Conservation (phyloP, 140 eudicot species). For the Ambrosia hybrid region DNA sequence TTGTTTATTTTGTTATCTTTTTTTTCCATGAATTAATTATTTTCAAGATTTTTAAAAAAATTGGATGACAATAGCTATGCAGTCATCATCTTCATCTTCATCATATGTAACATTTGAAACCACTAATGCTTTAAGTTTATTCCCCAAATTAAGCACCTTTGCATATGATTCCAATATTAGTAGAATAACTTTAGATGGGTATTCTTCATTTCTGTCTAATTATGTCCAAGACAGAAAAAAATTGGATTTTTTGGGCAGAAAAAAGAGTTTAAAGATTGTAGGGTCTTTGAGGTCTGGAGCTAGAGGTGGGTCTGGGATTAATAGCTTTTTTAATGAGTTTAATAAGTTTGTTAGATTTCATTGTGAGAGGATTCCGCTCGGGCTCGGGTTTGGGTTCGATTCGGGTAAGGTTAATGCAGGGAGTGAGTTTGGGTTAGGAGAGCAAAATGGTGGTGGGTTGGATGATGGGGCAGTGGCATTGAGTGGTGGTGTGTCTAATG, state of each 20-base stretch:
- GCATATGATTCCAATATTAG: conserved; percentile 41
- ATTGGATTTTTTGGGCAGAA: conserved; percentile 34
- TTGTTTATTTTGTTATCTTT: background rate
- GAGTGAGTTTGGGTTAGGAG: conserved; percentile 45
- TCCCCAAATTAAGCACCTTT: conserved; percentile 50
- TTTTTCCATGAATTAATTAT: too few relatives aligned
- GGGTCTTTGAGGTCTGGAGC: conserved; percentile 55
- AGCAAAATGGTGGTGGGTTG: conserved; percentile 57
- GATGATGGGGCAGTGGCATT: conserved; percentile 46
- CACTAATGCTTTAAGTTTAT: conserved; percentile 33
- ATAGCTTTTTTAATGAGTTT: conserved; percentile 52
- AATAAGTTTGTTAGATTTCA: conserved; percentile 68
- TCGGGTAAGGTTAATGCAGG: conserved; percentile 45
- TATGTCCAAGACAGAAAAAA: conserved; percentile 39
- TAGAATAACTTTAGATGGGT: conserved; percentile 40
- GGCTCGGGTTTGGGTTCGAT: conserved; percentile 66
- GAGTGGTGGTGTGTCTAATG: conserved; percentile 43
- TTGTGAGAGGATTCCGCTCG: conserved; percentile 73
- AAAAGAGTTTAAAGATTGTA: conserved; percentile 37
- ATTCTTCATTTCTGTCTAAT: conserved; percentile 37
- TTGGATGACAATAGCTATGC: conserved; percentile 39
- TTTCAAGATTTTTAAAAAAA: background rate
- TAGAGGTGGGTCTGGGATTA: conserved; percentile 42
- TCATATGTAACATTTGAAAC: conserved; percentile 56
- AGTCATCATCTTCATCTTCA: conserved; percentile 41